These are phyloP conservation scores for Penicillium manginii DNA, from an alignment of 495 filamentous ascomycete species.

Conservation along the genomic window DNA sequence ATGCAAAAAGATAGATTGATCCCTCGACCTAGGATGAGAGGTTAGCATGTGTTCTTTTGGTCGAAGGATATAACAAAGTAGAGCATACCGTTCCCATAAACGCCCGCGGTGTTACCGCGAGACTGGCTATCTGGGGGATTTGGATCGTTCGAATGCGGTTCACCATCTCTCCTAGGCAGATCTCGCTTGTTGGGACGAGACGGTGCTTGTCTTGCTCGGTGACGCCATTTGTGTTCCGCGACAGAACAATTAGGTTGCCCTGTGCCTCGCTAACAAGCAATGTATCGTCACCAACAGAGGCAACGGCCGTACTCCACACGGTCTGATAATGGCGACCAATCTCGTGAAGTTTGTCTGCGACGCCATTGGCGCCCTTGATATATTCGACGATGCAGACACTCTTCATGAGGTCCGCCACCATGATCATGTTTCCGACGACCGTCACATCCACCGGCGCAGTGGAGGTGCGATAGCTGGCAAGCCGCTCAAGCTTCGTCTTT, in stretches of 20 bases:
- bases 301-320: slow-evolving; percentile 79
- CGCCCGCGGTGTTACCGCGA: slow-evolving; percentile 76
- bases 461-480: slow-evolving; percentile 76
- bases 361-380: slow-evolving; percentile 46
- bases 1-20: slow-evolving; percentile 84
- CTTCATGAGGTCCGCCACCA: slow-evolving; percentile 93
- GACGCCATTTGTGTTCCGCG: slow-evolving; percentile 69
- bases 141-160: slow-evolving; percentile 73
- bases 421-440: slow-evolving; percentile 69
- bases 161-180: slow-evolving; percentile 88
- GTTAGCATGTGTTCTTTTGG: not conserved
- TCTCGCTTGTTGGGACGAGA: slow-evolving; percentile 76
- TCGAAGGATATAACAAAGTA: not conserved
- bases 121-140: slow-evolving; percentile 60
- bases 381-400: slow-evolving; percentile 78
- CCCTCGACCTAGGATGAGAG: slow-evolving; percentile 71
- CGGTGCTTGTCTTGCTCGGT: slow-evolving; percentile 71
- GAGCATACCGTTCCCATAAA: slow-evolving; percentile 83
- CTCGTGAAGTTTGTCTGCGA: slow-evolving; percentile 63
- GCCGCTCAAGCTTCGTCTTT: slow-evolving; percentile 57
- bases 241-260: slow-evolving; percentile 82
- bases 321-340: slow-evolving; percentile 80
- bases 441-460: slow-evolving; percentile 86
- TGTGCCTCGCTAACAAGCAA: slow-evolving; percentile 83
- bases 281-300: slow-evolving; percentile 67